These are phyloP conservation scores for Sugiyamaella marilandica DNA, from an alignment of 805 yeast species.

Conservation along the genomic window DNA sequence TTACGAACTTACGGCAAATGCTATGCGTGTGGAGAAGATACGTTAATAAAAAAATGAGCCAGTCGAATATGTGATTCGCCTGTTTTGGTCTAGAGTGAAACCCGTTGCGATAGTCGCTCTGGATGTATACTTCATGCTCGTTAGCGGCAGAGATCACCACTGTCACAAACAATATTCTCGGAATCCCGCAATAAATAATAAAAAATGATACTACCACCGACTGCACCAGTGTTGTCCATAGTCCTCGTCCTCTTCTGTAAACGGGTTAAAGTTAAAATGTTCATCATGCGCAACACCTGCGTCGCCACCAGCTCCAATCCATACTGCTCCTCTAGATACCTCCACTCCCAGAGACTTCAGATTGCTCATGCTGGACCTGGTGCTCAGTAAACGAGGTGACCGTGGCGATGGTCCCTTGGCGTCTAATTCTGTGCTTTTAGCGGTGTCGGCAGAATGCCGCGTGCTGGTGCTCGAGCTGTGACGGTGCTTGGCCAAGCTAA, in stretches of 20 bases:
- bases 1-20: too few relatives aligned
- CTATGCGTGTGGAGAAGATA: too few relatives aligned
- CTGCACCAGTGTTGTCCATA: background rate
- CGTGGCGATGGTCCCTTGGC: background rate
- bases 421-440: background rate
- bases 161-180: too few relatives aligned
- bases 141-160: too few relatives aligned
- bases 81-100: background rate
- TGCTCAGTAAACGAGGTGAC: background rate
- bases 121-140: too few relatives aligned
- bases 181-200: background rate
- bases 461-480: background rate
- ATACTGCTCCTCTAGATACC: background rate
- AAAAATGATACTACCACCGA: background rate
- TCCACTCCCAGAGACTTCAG: background rate
- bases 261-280: background rate
- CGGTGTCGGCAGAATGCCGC: background rate
- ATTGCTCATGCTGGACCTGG: background rate
- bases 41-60: too few relatives aligned
- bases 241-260: constrained; percentile 2
- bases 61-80: background rate
- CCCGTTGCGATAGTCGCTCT: background rate
- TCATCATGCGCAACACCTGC: background rate
- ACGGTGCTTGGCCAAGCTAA: background rate
- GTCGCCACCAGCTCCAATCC: constrained; percentile 3